Base-by-base conservation (phyloP, 2,329 filamentous ascomycete genomes). In the Pestalotiopsis sp. region DNA sequence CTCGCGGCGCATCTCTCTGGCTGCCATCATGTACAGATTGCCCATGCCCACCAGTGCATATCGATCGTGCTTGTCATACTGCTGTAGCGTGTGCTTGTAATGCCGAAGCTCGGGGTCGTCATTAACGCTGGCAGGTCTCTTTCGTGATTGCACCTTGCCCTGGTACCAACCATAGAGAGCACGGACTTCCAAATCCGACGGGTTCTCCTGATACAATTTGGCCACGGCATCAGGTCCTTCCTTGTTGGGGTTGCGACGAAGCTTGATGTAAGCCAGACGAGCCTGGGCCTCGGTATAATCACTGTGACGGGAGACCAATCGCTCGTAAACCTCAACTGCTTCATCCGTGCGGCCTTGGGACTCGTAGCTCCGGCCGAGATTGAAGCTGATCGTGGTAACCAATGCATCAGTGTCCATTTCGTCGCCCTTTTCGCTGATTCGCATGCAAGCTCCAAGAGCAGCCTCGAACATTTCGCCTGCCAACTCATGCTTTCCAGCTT, bases 1-100 rank as follows among this genome's bases (percentile, higher is more conserved):
- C 70, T 96, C 93, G 64, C 95, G 90, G 38, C 93, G 92, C 94
- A 98, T 98, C 79, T 99, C 97, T 74, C 96, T 90, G 11, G 96
- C 96, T 70, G 93, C 90, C 73, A 92, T 85, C 55, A 99, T 87
- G 74, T 95, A 92, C 78, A 99, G 84, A 78, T 99, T 99, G 57
- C 96, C 96, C 95, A 99, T 98, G 14, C 93, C 95, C 31, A 97
- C 95, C 36, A 99, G 85, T 4, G 96, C 94, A 79, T 99, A 99
- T n/a, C 94, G 88, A 78, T 99, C 96, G 78, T 99, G 96, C 85
- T 98, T 99, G 83, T 99, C 95, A 78, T 94, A 92, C 73, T 95
- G 91, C 78, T 97, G 94, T 38, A 99, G 84, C 0, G 95, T 98
- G 79, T 98, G 94, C 82, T 98, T 99, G 86, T 97, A 97, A 78